Evolutionary conservation across 1,284 basidiomycete genomes (phyloP), one percentile per base, ranked within the genome.

Genomic region (Vanrija pseudolonga): DNA sequence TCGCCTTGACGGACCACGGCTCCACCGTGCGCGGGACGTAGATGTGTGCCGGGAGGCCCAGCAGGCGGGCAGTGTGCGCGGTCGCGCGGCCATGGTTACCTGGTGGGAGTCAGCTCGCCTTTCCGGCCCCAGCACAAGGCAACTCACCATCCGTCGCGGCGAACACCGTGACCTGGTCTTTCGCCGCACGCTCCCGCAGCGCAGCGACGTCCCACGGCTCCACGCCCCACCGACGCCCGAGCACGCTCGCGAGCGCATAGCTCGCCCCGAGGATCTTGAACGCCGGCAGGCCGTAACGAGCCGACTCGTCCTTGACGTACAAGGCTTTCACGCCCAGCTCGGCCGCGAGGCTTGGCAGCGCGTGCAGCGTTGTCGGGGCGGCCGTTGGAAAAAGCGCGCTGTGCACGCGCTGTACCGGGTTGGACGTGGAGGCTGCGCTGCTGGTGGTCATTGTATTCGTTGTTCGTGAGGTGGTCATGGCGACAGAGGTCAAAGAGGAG

Each of bases 251-350:
- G 14, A 56, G 45, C 1, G 45, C 55, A 55, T 55, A 60, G 50
- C 58, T 60, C 23, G 58, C 58, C 4, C 58, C 58, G 24, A 60
- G 55, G 8, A 60, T 45, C 50, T 60, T 60, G 55, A 60, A 60
- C 28, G 58, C 58, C 4, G 58, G 58, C 20, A 60, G 52, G 8
- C 58, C 58, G 42, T 47, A 60, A 7, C 58, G 58, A 15, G 20
- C 2, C 28, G 43, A 49, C 55, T 60, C 58, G 55, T 60, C 58
- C 49, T 60, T 60, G 49, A 56, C 47, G 52, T 56, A 56, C 8
- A 60, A 43, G 7, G 43, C 49, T 6, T 19, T 38, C 43, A 48
- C 51, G 11, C 58, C 58, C 15, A 60, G 55, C 43, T 56, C 52
- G 3, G 18, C 22, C 0, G 58, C 55, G 14, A 60, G 51, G 8